Conservation (phyloP, 2,329 filamentous ascomycete genomes). For the Mycosphaerella arachidis region DNA sequence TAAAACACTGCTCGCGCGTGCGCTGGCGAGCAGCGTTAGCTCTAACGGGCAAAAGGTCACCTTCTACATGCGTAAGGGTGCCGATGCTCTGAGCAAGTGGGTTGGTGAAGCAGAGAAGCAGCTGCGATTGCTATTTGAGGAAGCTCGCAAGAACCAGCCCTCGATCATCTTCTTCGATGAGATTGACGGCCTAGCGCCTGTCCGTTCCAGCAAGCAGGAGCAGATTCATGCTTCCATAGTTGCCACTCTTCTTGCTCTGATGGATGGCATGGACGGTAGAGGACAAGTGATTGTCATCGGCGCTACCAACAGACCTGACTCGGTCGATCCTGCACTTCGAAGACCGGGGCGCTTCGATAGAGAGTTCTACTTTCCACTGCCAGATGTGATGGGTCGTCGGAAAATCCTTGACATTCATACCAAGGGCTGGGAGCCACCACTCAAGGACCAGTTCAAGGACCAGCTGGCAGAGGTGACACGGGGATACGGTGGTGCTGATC, state of each 20-base stretch:
- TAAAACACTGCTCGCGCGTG: constrained; percentile 93
- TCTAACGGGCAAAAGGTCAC: constrained; percentile 90
- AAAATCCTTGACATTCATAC: constrained; percentile 95
- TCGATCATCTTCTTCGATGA: constrained; percentile 99
- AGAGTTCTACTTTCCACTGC: constrained; percentile 96
- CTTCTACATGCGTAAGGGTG: constrained; percentile 99
- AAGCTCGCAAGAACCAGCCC: constrained; percentile 89
- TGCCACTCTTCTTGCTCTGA: constrained; percentile 84
- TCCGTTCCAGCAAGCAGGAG: constrained; percentile 95
- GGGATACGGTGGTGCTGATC: constrained; percentile 92
- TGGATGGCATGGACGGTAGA: constrained; percentile 98
- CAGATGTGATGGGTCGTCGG: constrained; percentile 71
- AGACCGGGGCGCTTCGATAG: constrained; percentile 92
- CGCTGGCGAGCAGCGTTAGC: constrained; percentile 84
- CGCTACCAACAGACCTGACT: constrained; percentile 95
- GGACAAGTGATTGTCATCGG: constrained; percentile 98
- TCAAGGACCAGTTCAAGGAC: constrained; percentile 73
- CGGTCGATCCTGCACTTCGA: constrained; percentile 91
- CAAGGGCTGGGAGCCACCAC: constrained; percentile 76
- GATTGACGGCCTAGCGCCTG: constrained; percentile 92
- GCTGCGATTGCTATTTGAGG: constrained; percentile 86
- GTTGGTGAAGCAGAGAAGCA: constrained; percentile 97
- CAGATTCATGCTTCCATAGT: constrained; percentile 98
- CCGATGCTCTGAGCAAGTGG: constrained; percentile 97
- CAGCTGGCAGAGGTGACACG: constrained; percentile 84